These are phyloP conservation scores for Penicillium brasilianum DNA, from an alignment of 2,329 filamentous ascomycete genomes.

Conservation along the genomic window DNA sequence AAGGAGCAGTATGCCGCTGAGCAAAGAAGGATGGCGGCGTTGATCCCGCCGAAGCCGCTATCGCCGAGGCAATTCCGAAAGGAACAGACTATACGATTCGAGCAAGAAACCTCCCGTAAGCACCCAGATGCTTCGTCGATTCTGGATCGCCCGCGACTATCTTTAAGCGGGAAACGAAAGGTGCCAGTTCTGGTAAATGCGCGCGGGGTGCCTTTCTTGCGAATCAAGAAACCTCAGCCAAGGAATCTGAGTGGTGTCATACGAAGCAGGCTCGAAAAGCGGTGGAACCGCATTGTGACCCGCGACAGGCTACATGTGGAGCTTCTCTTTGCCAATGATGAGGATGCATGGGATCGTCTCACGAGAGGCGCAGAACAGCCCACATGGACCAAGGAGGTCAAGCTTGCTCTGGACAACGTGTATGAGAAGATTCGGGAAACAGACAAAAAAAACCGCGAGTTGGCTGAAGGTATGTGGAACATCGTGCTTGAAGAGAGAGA, in stretches of 20 bases:
- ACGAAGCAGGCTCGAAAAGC: conserved; percentile 41
- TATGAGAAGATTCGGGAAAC: conserved; percentile 30
- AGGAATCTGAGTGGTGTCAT: conserved; percentile 45
- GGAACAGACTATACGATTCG: conserved; percentile 31
- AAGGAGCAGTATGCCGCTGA: conserved; percentile 29
- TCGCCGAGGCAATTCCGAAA: conserved; percentile 32
- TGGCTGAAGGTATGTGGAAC: conserved; percentile 46
- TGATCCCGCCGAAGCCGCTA: conserved; percentile 29
- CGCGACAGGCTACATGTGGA: conserved; percentile 39
- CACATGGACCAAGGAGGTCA: conserved; percentile 34
- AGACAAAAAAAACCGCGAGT: conserved; percentile 36
- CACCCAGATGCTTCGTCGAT: conserved; percentile 44
- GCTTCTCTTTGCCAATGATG: conserved; percentile 42
- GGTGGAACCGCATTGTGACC: conserved; percentile 41
- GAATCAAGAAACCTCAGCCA: conserved; percentile 53
- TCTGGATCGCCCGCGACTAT: conserved; percentile 40
- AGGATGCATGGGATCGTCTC: conserved; percentile 50
- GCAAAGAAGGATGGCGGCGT: conserved; percentile 26
- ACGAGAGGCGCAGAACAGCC: conserved; percentile 28
- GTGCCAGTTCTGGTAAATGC: conserved; percentile 50
- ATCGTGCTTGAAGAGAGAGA: conserved; percentile 47
- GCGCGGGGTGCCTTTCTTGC: conserved; percentile 49
- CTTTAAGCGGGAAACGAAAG: conserved; percentile 44
- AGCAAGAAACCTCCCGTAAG: conserved; percentile 36
- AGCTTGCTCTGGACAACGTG: conserved; percentile 28